Evolutionary conservation across 2,329 filamentous ascomycete species (phyloP).

Genomic region (Phyllosticta capitalensis): DNA sequence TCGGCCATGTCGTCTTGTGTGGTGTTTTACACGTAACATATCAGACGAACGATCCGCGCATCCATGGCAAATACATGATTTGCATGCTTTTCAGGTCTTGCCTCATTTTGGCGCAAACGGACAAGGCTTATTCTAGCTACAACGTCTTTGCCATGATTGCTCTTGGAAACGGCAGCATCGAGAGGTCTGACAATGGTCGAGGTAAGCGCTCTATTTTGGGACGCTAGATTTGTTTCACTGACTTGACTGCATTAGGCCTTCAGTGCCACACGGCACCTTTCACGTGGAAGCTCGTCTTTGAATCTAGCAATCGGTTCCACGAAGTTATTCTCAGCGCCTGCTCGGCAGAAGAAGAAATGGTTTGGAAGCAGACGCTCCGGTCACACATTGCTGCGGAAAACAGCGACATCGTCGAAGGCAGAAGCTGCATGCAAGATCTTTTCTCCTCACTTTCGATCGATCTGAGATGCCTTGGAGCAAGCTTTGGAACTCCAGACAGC

Average conservation of each 20-base stretch:
- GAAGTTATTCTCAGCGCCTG: constrained; percentile 85
- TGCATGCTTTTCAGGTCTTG: constrained; percentile 76
- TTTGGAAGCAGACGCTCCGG: constrained; percentile 65
- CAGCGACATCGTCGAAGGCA: constrained; percentile 41
- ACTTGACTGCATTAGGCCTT: constrained; percentile 42
- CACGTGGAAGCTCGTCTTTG: constrained; percentile 88
- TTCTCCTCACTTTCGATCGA: constrained; percentile 58
- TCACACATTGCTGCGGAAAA: constrained; percentile 42
- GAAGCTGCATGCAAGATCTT: constrained; percentile 38
- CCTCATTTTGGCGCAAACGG: constrained; percentile 62
- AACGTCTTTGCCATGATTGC: constrained; percentile 66
- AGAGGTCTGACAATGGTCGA: constrained; percentile 65
- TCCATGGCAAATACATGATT: constrained; percentile 73
- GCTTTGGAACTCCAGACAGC: constrained; percentile 62
- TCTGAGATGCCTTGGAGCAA: constrained; percentile 63
- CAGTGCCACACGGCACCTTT: constrained; percentile 80
- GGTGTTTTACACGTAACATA: constrained; percentile 78
- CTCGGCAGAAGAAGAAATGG: constrained; percentile 65
- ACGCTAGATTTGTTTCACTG: neutral
- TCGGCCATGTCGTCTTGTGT: constrained; percentile 73
- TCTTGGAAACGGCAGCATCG: constrained; percentile 55
- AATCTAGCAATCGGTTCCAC: constrained; percentile 64
- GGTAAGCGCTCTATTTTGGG: constrained; percentile 37
- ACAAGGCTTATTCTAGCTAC: constrained; percentile 58
- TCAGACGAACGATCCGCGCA: constrained; percentile 52